Base-by-base conservation (phyloP, 306 rosid genomes). In the Quercus alba region DNA sequence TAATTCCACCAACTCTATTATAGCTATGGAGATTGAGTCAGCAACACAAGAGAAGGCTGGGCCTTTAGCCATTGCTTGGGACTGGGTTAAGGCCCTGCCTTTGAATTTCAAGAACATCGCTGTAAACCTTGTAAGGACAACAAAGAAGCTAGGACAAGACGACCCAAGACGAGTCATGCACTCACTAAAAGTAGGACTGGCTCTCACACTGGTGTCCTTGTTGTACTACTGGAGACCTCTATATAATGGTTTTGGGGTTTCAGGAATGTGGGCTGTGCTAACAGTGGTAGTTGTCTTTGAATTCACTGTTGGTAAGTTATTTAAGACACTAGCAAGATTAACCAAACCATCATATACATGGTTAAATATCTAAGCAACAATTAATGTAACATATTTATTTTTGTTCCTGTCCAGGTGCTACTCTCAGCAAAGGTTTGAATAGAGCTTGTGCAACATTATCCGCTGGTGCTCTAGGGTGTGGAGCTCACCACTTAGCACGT, bases 221-320 rank as follows among this genome's bases (percentile, higher is more conserved):
- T 23, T 93, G 23, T 95, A 95, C 82, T 90, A 90, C 49, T 89
- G 85, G 68, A 93, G 87, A 74, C 90, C 91, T 79, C 93, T 95
- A 46, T 95, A 90, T 69, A 87, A 91, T 74, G 94, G 97, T 64
- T 87, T 95, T 33, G 99, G 98, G 28, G 88, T 85, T 55, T 81
- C 97, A 1, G 99, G 97, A 84, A 90, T 95, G 81, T 95, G 99
- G 98, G 98, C 97, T 15, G 93, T 95, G 17, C 85, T 95, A 3
- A 95, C 98, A 0, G 99, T 95, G 3, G 97, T 95, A 13, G 98
- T 93, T 5, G 85, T 95, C 5, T 91, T 93, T 78, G 99, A 95
- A 81, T 95, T 91, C 78, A 89, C 88, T 3, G 99, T 90, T 35
- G 98, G 99, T 93, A 79, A 84, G 92, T 1, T 46, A 15, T 51